A percentile compares a stretch with the other conserved stretches of the same genome.
Conservation (phyloP, 164 flowering plant species). For the Stephania cephalantha region DNA sequence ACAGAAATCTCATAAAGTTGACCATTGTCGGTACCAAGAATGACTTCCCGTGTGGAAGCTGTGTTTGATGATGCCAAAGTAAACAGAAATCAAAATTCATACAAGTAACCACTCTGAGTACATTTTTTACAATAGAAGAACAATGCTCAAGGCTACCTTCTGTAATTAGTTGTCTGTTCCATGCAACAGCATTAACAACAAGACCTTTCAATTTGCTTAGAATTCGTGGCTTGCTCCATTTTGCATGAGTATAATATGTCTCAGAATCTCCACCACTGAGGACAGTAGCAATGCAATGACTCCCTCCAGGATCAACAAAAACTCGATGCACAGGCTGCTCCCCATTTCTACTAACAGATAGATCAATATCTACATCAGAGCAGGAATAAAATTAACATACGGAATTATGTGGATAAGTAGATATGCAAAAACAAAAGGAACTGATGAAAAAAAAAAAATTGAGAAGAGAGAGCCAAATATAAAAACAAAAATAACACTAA, state of each 20-base stretch:
- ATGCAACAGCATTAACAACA: conserved; percentile 81
- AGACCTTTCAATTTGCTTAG: conserved; percentile 74
- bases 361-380: conserved; percentile 61
- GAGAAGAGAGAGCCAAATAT: neutral
- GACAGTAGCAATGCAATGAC: conserved; percentile 85
- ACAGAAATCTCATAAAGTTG: conserved; percentile 86
- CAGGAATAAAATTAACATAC: conserved; percentile 2
- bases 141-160: conserved; percentile 50
- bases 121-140: neutral
- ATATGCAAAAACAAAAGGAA: neutral
- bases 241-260: conserved; percentile 86
- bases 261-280: conserved; percentile 73
- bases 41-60: conserved; percentile 89
- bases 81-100: conserved; percentile 4
- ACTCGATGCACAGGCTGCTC: conserved; percentile 87
- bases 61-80: conserved; percentile 14
- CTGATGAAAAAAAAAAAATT: neutral
- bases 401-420: neutral
- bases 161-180: conserved; percentile 92
- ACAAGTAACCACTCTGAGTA: neutral
- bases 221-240: conserved; percentile 86
- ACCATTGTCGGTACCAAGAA: conserved; percentile 87
- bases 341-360: conserved; percentile 75
- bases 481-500: neutral
- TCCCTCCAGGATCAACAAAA: conserved; percentile 97